phyloP scores from a whole-genome alignment of 202 grass and related monocot species.

The Musa balbisiana region DNA sequence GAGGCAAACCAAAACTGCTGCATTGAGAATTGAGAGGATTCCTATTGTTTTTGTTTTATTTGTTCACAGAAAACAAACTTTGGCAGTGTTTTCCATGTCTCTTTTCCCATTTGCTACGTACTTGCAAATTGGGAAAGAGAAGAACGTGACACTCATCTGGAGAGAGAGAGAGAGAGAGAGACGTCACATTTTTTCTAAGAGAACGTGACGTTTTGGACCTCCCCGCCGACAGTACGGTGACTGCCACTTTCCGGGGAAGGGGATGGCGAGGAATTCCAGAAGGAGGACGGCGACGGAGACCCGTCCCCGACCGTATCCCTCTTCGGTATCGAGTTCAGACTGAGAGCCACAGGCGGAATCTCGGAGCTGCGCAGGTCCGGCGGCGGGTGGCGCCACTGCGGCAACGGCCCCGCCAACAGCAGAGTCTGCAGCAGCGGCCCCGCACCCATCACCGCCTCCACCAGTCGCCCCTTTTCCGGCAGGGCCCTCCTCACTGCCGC shows the following conservation, averaged over 20 bases:
- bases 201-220: background rate
- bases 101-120: no score
- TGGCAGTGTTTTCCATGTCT: no score
- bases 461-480: conserved; percentile 70
- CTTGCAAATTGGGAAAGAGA: background rate
- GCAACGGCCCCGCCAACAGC: conserved; percentile 73
- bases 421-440: conserved; percentile 87
- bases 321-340: background rate
- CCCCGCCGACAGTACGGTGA: no score
- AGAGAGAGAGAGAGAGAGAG: background rate
- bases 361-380: conserved; percentile 34
- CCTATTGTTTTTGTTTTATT: no score
- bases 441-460: conserved; percentile 72
- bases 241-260: background rate
- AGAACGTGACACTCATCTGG: no score
- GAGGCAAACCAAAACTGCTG: no score
- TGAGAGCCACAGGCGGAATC: conserved; percentile 42
- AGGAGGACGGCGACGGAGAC: conserved; percentile 1
- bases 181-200: background rate
- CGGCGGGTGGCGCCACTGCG: conserved; percentile 84
- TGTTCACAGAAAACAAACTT: no score
- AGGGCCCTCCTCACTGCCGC: conserved; percentile 45
- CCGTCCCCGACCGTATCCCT: background rate
- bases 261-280: background rate
- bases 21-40: no score